These are phyloP conservation scores for Spatholobus suberectus DNA, from an alignment of 306 rosid genomes.

Conservation along the genomic window DNA sequence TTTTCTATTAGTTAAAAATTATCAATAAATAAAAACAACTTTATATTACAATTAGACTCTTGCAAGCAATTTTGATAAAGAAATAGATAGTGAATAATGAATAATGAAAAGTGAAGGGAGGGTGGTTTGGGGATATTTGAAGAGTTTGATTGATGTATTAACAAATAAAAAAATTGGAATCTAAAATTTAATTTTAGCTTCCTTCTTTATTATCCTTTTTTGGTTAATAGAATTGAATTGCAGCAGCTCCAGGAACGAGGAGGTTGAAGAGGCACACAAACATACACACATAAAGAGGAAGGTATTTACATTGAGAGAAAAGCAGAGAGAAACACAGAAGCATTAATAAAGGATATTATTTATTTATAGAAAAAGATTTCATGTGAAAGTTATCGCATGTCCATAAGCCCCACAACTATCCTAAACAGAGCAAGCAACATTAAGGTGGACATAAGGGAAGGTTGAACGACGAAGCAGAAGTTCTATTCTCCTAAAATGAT, in stretches of 20 bases:
- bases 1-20: too few relatives aligned
- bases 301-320: neutral
- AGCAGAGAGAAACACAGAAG: neutral
- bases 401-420: constrained; percentile 50
- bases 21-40: too few relatives aligned
- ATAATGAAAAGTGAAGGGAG: neutral
- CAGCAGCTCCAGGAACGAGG: constrained; percentile 28
- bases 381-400: constrained; percentile 30
- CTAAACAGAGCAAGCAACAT: constrained; percentile 44
- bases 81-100: neutral
- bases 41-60: too few relatives aligned
- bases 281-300: neutral
- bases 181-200: constrained; percentile 7
- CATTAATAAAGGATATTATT: neutral
- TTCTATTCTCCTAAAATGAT: constrained; percentile 41
- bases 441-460: constrained; percentile 35
- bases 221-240: constrained; percentile 40
- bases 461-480: constrained; percentile 73
- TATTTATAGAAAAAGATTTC: neutral
- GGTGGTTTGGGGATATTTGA: neutral
- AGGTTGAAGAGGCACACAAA: neutral
- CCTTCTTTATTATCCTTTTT: constrained; percentile 36
- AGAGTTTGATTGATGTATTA: neutral
- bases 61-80: neutral
- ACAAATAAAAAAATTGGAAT: constrained; percentile 4